Conservation (phyloP, 768 basidiomycete genomes). For the Tricholomella constricta region DNA sequence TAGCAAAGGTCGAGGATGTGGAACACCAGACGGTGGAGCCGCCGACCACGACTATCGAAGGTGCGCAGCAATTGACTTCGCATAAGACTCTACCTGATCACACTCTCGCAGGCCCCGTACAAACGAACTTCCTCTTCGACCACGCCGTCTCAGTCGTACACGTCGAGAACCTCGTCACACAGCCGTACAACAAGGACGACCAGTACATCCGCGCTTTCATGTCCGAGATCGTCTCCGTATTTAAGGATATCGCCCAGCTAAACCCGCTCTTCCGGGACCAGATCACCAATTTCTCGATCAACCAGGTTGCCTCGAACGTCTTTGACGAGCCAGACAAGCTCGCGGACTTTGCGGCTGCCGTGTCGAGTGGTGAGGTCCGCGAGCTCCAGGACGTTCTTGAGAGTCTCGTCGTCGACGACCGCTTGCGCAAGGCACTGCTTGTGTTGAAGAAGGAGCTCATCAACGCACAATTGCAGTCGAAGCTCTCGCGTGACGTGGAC, state of each 20-base stretch:
- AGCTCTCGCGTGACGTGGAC: slow-evolving; percentile 91
- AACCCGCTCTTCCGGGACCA: slow-evolving; percentile 98
- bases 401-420: slow-evolving; percentile 80
- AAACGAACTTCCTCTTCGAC: slow-evolving; percentile 83
- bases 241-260: slow-evolving; percentile 97
- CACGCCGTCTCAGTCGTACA: slow-evolving; percentile 87
- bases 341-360: slow-evolving; percentile 96
- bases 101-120: slow-evolving; percentile 52
- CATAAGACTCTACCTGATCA: background rate
- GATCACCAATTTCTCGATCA: slow-evolving; percentile 94
- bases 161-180: slow-evolving; percentile 79
- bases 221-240: slow-evolving; percentile 94
- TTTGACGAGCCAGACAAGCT: slow-evolving; percentile 98
- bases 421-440: slow-evolving; percentile 85
- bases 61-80: slow-evolving; percentile 8
- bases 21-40: slow-evolving; percentile 49
- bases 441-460: slow-evolving; percentile 98
- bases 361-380: slow-evolving; percentile 87
- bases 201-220: slow-evolving; percentile 96
- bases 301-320: slow-evolving; percentile 88
- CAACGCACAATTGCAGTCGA: slow-evolving; percentile 92
- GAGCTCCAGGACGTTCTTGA: slow-evolving; percentile 96
- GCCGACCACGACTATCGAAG: slow-evolving; percentile 41
- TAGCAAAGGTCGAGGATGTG: slow-evolving; percentile 40
- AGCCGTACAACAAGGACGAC: slow-evolving; percentile 88